Base-by-base conservation (phyloP, 192 early-diverging fungal genomes). In the Entophlyctis helioformis region DNA sequence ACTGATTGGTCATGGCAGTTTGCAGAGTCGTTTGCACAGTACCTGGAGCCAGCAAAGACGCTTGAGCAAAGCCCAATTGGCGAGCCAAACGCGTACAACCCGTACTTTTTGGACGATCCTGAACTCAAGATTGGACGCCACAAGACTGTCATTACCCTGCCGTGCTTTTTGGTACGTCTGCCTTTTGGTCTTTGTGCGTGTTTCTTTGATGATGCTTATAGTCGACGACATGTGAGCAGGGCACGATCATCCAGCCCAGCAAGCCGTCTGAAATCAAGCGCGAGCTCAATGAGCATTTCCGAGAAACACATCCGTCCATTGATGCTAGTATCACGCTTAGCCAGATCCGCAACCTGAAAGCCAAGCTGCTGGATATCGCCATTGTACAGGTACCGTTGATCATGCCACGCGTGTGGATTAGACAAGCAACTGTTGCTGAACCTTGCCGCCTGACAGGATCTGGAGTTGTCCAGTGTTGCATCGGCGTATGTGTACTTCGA, bases 401-500 rank as follows among this genome's bases (percentile, higher is more conserved):
- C 8, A n/a, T n/a, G n/a, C n/a, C n/a, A n/a, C n/a, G n/a, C n/a
- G n/a, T n/a, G n/a, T n/a, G n/a, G n/a, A n/a, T n/a, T n/a, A n/a
- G n/a, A n/a, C n/a, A n/a, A n/a, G n/a, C n/a, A n/a, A n/a, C n/a
- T n/a, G n/a, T n/a, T n/a, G n/a, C n/a, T n/a, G n/a, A n/a, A n/a
- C n/a, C n/a, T n/a, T n/a, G n/a, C n/a, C n/a, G n/a, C n/a, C n/a
- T n/a, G 73, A 35, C 63, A 84, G 42, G 83, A 91, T 50, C 64
- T 92, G 20, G 92, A 98, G 60, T 64, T 91, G 20, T 90, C 87
- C 1, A 90, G 81, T 36, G 77, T 92, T 2, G 95, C 95, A 0
- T 69, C 74, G 20, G 82, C 86, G 15, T 91, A 82, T 70, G 91
- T 87, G 0, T 96, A 91, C 58, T 88, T 98, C 64, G 95, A 98